Evolutionary conservation across 352 stramenopile species (phyloP), one percentile per base, ranked within the genome.

Genomic region (Peronospora farinosa): DNA sequence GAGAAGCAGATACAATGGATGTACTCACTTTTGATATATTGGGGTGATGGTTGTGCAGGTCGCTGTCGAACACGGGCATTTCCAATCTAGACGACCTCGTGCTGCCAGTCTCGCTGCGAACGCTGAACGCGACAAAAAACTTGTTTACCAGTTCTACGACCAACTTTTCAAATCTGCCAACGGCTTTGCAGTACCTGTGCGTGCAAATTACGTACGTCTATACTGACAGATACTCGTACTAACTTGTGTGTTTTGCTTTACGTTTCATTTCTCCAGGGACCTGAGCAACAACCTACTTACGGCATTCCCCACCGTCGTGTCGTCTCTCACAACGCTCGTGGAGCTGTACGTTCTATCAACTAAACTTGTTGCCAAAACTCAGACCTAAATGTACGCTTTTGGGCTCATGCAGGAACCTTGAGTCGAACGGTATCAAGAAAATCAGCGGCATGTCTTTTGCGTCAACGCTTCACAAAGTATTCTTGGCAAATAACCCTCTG

Each of bases 81-180:
- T 66, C 65, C 35, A 76, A 63, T 25, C 56, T 79, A 32, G 65
- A 72, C 40, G 51, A 68, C 6, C 42, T 74, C 1, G 30, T 66
- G 23, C 47, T 87, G 48, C 76, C 64, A 15, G 33, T 71, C 5
- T 71, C 69, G 0, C 45, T 88, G 21, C 65, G 52, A 8, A 71
- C 58, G 19, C 43, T 88, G 25, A 83, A 84, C 28, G 62, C 65
- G 40, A 84, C 65, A 25, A 62, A 61, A n/a, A 87, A 87, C 45
- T 55, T 55, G 0, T 65, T 87, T 25, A 70, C 65, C 3, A 79
- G 61, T 30, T 54, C 63, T 25, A 64, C 53, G 0, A 66, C 62
- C 37, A 83, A 77, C 45, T 84, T 85, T 41, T 65, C 69, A 2
- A 74, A 63, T 6, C 52, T 80, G 3, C 74, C 68, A 2, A 56